These are phyloP conservation scores for Nothophytophthora sp. DNA, from an alignment of 352 stramenopile genomes.

Conservation along the genomic window DNA sequence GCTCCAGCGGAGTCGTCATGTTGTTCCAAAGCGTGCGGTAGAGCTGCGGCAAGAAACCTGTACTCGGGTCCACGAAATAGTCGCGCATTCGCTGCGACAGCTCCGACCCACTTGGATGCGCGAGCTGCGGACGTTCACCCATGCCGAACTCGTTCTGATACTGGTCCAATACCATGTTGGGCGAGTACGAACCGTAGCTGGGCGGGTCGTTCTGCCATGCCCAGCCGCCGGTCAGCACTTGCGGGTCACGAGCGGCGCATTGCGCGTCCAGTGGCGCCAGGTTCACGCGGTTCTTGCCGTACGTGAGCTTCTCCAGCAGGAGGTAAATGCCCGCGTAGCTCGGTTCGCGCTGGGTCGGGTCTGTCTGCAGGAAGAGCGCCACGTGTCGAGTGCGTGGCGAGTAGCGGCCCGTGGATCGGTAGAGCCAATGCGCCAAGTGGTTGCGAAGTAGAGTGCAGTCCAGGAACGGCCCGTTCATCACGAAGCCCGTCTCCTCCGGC, in stretches of 20 bases:
- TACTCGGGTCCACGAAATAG: constrained; percentile 64
- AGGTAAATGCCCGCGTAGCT: constrained; percentile 75
- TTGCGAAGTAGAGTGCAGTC: constrained; percentile 77
- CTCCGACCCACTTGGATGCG: constrained; percentile 47
- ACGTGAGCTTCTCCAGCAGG: constrained; percentile 75
- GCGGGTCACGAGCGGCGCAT: constrained; percentile 32
- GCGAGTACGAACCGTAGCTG: constrained; percentile 66
- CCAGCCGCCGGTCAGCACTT: constrained; percentile 69
- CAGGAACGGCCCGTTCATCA: constrained; percentile 77
- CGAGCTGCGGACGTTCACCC: constrained; percentile 63
- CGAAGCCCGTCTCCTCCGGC: constrained; percentile 63
- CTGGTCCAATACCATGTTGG: constrained; percentile 76
- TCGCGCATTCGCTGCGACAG: constrained; percentile 78
- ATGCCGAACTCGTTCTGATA: constrained; percentile 84
- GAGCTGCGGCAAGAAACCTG: constrained; percentile 61
- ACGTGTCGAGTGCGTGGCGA: constrained; percentile 64
- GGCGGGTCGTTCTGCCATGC: constrained; percentile 80
- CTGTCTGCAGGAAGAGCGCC: constrained; percentile 63
- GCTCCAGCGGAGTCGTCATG: constrained; percentile 61
- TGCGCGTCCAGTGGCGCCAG: constrained; percentile 49
- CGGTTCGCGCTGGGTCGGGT: constrained; percentile 23
- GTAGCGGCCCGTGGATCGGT: constrained; percentile 66
- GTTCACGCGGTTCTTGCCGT: constrained; percentile 67
- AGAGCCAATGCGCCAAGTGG: constrained; percentile 81
- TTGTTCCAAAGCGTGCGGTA: constrained; percentile 78